Evolutionary conservation across 768 basidiomycete genomes (phyloP).

Genomic region (Pisolithus orientalis): DNA sequence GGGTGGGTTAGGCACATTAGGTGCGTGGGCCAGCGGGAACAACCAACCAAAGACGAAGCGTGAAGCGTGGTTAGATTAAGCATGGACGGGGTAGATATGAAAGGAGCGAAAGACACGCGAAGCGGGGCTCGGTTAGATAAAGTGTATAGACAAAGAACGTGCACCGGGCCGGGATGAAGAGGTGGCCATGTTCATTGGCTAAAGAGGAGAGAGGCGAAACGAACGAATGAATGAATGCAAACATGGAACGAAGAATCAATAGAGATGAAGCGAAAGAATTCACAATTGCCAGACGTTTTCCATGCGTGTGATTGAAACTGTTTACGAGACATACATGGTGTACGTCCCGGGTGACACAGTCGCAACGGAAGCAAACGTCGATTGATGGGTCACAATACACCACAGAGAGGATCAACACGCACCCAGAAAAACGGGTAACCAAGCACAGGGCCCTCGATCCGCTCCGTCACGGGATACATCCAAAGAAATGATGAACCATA

Average conservation of each 20-base stretch:
- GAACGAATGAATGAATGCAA: conserved; percentile 10
- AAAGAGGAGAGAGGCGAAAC: conserved; percentile 6
- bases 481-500: conserved; percentile 3
- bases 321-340: background rate
- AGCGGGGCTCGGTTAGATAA: conserved; percentile 23
- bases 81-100: conserved; percentile 9
- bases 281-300: conserved; percentile 15
- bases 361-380: background rate
- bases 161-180: conserved; percentile 11
- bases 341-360: background rate
- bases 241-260: conserved; percentile 5
- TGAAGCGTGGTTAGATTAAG: conserved; percentile 1
- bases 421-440: background rate
- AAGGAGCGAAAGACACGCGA: conserved; percentile 5
- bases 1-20: conserved; percentile 15
- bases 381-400: background rate
- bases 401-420: background rate
- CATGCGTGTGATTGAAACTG: conserved; percentile 13
- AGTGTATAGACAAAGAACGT: conserved; percentile 3
- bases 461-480: conserved; percentile 3
- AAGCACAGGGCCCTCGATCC: background rate
- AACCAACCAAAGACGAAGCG: background rate
- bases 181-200: conserved; percentile 15
- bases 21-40: conserved; percentile 7
- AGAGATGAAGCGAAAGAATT: conserved; percentile 1